Evolutionary conservation across 1,139 yeast genomes (phyloP).

Genomic region (Hyphopichia wangnamkhiaoensis): DNA sequence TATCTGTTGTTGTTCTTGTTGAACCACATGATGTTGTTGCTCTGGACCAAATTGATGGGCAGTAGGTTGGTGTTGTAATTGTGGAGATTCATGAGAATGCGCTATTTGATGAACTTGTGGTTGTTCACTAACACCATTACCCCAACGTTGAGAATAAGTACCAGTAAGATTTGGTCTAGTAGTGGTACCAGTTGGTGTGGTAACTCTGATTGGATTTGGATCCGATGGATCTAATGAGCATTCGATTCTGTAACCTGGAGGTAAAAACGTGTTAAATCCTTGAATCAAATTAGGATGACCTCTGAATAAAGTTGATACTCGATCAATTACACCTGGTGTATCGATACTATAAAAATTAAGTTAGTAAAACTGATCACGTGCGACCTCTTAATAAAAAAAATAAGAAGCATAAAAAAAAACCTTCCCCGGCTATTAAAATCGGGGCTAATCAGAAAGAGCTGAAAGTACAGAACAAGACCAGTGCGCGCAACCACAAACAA

Average conservation of each 20-base stretch:
- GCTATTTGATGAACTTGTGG: slow-evolving; percentile 12
- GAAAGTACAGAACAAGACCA: too few relatives aligned
- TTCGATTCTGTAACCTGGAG: slow-evolving; percentile 94
- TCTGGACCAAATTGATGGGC: slow-evolving; percentile 12
- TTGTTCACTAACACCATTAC: slow-evolving; percentile 14
- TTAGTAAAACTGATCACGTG: slow-evolving; percentile 13
- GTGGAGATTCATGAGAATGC: slow-evolving; percentile 15
- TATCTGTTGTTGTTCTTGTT: slow-evolving; percentile 18
- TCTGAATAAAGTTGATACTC: slow-evolving; percentile 85
- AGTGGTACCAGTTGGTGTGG: slow-evolving; percentile 93
- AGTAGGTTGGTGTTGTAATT: slow-evolving; percentile 8
- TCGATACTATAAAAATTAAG: slow-evolving; percentile 57
- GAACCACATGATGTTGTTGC: slow-evolving; percentile 11
- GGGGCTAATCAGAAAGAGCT: too few relatives aligned
- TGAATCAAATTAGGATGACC: slow-evolving; percentile 94
- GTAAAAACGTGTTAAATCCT: slow-evolving; percentile 95
- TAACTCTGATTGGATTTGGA: slow-evolving; percentile 89
- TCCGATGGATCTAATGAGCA: slow-evolving; percentile 89
- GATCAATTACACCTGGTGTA: slow-evolving; percentile 96
- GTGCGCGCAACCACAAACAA: not conserved
- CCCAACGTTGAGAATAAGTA: slow-evolving; percentile 29
- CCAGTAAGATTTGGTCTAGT: slow-evolving; percentile 55
- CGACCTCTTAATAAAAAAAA: too few relatives aligned
- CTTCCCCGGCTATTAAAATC: too few relatives aligned
- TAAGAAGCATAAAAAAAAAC: too few relatives aligned